phyloP scores from a whole-genome alignment of 1,284 basidiomycete species.

The Irpex sp. region DNA sequence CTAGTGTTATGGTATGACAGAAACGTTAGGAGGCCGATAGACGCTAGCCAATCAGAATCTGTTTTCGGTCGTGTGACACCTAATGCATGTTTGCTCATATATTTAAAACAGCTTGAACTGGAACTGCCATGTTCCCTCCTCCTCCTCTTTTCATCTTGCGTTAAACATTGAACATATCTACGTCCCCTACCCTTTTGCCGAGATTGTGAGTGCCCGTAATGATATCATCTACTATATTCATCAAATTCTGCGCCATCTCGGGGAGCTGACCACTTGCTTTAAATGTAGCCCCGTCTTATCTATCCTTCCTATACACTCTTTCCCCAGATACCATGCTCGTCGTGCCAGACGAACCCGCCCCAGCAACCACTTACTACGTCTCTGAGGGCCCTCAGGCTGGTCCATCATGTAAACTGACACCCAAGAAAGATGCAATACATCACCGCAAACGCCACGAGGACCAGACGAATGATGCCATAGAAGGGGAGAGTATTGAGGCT shows the following conservation, averaged over 20 bases:
- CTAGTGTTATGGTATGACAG: no score
- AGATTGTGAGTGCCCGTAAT: not conserved
- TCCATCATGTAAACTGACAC: not conserved
- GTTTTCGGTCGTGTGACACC: not conserved
- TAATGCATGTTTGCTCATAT: not conserved
- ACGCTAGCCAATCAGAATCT: not conserved
- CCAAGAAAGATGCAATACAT: not conserved
- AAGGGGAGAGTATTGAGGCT: not conserved
- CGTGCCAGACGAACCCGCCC: not conserved
- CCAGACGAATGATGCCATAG: not conserved
- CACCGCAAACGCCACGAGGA: not conserved
- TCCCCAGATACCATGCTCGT: not conserved
- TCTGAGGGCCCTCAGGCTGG: not conserved
- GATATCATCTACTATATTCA: not conserved
- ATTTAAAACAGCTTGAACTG: not conserved
- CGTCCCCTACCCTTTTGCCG: not conserved
- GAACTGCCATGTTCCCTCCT: not conserved
- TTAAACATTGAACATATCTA: not conserved
- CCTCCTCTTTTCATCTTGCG: not conserved
- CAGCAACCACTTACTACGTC: not conserved
- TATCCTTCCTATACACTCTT: not conserved
- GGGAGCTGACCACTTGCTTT: not conserved
- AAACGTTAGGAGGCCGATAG: not conserved
- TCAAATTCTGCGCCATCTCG: not conserved
- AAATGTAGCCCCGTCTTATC: not conserved